Percentiles rank a stretch among this genome's conserved stretches.
Conservation (phyloP, 306 rosid genomes). For the Trichosanthes cucumerina region DNA sequence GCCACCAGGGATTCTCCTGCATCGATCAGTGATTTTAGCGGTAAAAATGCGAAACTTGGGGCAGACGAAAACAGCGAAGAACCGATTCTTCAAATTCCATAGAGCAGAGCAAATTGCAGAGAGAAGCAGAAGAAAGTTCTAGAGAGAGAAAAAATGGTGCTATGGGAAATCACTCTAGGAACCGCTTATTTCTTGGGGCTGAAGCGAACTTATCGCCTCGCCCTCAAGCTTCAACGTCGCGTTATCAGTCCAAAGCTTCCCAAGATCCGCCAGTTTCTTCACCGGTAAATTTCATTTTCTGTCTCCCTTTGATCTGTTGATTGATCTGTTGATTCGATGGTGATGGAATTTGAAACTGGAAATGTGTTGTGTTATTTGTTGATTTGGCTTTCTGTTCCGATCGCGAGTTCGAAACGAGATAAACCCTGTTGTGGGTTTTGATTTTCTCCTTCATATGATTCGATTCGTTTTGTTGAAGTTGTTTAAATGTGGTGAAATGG, state of each 20-base stretch:
- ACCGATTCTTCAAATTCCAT: not conserved
- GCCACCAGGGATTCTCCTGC: not conserved
- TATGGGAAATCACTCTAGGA: constrained; percentile 89
- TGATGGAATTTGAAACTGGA: not conserved
- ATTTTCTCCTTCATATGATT: not conserved
- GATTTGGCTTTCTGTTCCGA: not conserved
- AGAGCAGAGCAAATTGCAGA: not conserved
- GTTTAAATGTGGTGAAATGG: not conserved
- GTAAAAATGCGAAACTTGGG: not conserved
- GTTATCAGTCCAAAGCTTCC: constrained; percentile 47
- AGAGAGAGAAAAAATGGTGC: constrained; percentile 44
- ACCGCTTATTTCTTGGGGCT: constrained; percentile 92
- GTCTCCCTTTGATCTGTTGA: not conserved
- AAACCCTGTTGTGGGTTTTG: not conserved
- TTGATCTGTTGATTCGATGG: not conserved
- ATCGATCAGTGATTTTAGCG: not conserved
- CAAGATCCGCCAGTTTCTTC: constrained; percentile 58
- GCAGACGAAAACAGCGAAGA: not conserved
- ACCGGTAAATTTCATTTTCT: constrained; percentile 27
- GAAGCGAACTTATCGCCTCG: constrained; percentile 65
- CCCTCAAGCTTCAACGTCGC: constrained; percentile 66
- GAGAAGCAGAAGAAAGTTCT: not conserved
- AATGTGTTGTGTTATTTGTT: not conserved
- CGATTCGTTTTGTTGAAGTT: not conserved
- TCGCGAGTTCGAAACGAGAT: not conserved